Evolutionary conservation across 2,329 filamentous ascomycete species (phyloP).

Genomic region (Monosporascus cannonballus): DNA sequence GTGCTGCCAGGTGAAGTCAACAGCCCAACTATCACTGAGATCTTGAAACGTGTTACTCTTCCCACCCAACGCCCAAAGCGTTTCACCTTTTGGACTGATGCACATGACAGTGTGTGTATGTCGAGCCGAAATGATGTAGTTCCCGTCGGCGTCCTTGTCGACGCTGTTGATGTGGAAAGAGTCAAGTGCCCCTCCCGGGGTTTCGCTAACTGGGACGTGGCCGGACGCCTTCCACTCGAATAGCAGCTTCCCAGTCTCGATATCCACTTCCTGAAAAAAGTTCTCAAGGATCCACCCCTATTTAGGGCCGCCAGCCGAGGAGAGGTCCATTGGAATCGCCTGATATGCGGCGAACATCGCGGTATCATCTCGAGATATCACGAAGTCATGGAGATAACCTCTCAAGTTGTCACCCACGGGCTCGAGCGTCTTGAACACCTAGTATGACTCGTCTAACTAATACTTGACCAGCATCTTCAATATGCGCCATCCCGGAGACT

Average conservation of each 20-base stretch:
- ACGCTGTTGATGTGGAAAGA: slow-evolving; percentile 14
- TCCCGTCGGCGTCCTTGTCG: slow-evolving; percentile 10
- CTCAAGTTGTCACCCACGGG: not conserved
- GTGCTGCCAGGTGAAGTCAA: slow-evolving; percentile 13
- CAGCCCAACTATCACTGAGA: slow-evolving; percentile 7
- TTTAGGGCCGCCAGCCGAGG: slow-evolving; percentile 23
- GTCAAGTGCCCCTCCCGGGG: slow-evolving; percentile 24
- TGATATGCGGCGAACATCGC: slow-evolving; percentile 34
- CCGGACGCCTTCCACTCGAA: slow-evolving; percentile 42
- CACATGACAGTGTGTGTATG: slow-evolving; percentile 8
- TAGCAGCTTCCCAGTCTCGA: slow-evolving; percentile 34
- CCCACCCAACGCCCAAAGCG: slow-evolving; percentile 13
- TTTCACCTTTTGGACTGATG: slow-evolving; percentile 5
- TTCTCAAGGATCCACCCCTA: slow-evolving; percentile 34
- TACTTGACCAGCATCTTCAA: not conserved
- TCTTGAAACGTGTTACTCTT: slow-evolving; percentile 12
- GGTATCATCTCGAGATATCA: slow-evolving; percentile 32
- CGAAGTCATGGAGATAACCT: slow-evolving; percentile 31
- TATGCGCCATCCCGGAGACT: not conserved
- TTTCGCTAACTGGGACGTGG: slow-evolving; percentile 28
- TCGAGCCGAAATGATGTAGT: slow-evolving; percentile 13
- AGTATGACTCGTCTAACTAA: slow-evolving; percentile 8
- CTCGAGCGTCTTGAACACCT: slow-evolving; percentile 9
- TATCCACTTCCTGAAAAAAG: slow-evolving; percentile 39
- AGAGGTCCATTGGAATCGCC: slow-evolving; percentile 26